Base-by-base conservation (phyloP, 179 eudicot species). In the Silene noctiflora region DNA sequence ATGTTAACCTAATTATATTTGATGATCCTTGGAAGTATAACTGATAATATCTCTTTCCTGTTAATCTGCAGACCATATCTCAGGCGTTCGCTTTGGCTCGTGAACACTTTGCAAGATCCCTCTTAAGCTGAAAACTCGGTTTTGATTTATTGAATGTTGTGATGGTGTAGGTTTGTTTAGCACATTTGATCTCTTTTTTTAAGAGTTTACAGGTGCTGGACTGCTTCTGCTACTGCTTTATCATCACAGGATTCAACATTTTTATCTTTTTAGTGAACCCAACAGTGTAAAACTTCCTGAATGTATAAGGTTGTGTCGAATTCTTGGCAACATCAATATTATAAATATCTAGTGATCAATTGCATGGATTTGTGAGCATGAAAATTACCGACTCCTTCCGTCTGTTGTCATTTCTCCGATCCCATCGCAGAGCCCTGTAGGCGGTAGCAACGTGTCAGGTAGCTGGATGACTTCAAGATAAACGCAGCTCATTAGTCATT, bases 51-150 rank as follows among this genome's bases (percentile, higher is more conserved):
- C 1, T 63, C 73, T 14, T 6, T 27, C 72, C 14, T 70, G 22
- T 58, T 55, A 39, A n/a, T 83, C 33, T 72, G 69, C 94, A 93
- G 98, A 93, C 98, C 55, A 88, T 93, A 80, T 88, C 94, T 61
- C 97, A 93, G 80, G 98, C 98, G 51, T 76, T 93, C 83, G 98
- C 95, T n/a, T 81, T 94, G 64, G 98, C 97, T 29, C 97, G 98
- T 5, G 98, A 93, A 73, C 98, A 93, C 80, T 84, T 93, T 84
- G 89, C 97, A 67, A 86, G 96, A 84, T 91, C 98, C 64, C 96
- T 93, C 78, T 86, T 91, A 79, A 89, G 90, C 74, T 92, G 76
- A 91, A 77, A 11, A 56, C 12, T 66, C 10, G 27, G 27, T 21
- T 69, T 33, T 14, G 73, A 75, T 72, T 67, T 75, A 39, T 14